A percentile compares a stretch with the other conserved stretches of the same genome.
These are phyloP conservation scores for Lentinula sp. DNA, from an alignment of 768 basidiomycete genomes.

Conservation along the genomic window DNA sequence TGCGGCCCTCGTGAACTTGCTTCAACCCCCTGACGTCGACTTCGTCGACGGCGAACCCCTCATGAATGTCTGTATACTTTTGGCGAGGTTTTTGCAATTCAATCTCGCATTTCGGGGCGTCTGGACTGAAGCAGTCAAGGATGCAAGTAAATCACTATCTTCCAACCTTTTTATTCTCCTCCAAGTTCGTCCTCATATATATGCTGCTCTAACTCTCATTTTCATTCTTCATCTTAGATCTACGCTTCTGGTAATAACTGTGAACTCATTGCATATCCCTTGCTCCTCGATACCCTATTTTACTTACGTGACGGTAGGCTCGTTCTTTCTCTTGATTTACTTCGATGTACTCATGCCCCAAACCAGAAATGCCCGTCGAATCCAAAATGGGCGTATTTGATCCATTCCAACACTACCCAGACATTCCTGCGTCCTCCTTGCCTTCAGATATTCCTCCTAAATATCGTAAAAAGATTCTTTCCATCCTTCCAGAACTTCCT, in stretches of 20 bases:
- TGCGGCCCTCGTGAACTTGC: constrained; percentile 28
- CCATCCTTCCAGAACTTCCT: constrained; percentile 53
- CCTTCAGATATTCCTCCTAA: constrained; percentile 51
- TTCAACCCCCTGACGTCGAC: constrained; percentile 18
- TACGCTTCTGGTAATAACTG: constrained; percentile 47
- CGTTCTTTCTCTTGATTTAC: not conserved
- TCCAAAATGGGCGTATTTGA: constrained; percentile 49
- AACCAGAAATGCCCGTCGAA: constrained; percentile 57
- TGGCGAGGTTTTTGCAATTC: constrained; percentile 69
- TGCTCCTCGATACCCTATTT: constrained; percentile 69
- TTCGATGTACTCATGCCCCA: too few species aligned
- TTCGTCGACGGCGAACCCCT: constrained; percentile 15
- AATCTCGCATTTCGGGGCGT: constrained; percentile 55
- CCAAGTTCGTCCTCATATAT: constrained; percentile 34
- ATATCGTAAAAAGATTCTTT: constrained; percentile 50
- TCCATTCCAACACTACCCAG: constrained; percentile 62
- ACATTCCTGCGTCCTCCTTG: constrained; percentile 40
- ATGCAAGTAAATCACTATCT: constrained; percentile 35
- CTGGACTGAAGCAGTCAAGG: constrained; percentile 50
- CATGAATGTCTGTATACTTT: constrained; percentile 43
- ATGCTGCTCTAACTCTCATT: constrained; percentile 5
- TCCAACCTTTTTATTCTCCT: constrained; percentile 41
- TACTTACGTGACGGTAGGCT: constrained; percentile 67
- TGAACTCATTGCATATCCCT: constrained; percentile 53
- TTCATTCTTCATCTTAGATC: constrained; percentile 30